Conservation (phyloP, 2,329 filamentous ascomycete species). For the Colletotrichum sp. region DNA sequence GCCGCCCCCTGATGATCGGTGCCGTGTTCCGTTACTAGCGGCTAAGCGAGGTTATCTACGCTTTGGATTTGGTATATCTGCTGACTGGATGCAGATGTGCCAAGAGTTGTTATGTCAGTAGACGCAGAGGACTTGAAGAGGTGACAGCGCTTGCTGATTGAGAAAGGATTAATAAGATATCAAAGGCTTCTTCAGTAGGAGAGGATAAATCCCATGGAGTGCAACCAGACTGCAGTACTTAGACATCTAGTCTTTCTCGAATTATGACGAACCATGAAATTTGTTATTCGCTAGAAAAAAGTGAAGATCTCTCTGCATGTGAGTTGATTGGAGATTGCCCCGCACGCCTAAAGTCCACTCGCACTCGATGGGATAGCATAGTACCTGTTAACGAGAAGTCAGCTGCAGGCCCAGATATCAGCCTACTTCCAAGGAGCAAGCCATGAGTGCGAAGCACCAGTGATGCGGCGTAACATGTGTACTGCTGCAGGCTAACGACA, state of each 20-base stretch:
- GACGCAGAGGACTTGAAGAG: neutral
- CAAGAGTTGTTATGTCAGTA: neutral
- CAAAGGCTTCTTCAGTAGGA: accelerated
- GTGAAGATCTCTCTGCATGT: neutral
- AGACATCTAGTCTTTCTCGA: neutral
- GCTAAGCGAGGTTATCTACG: neutral
- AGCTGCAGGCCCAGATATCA: neutral
- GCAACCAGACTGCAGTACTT: neutral
- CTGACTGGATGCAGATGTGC: neutral
- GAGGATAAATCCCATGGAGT: accelerated
- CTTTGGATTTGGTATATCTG: neutral
- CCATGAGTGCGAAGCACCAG: neutral
- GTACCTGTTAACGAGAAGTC: neutral
- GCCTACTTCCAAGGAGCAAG: neutral
- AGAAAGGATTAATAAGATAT: neutral
- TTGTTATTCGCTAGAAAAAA: neutral
- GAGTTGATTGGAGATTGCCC: neutral
- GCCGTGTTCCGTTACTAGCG: neutral
- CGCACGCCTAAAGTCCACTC: neutral
- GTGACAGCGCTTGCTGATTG: neutral
- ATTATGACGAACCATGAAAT: neutral
- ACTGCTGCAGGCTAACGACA: neutral
- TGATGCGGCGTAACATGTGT: neutral
- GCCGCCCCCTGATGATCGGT: neutral
- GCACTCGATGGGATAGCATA: neutral